These are phyloP conservation scores for Plasmodium knowlesi DNA, from an alignment of 169 alveolate genomes.

Conservation along the genomic window DNA sequence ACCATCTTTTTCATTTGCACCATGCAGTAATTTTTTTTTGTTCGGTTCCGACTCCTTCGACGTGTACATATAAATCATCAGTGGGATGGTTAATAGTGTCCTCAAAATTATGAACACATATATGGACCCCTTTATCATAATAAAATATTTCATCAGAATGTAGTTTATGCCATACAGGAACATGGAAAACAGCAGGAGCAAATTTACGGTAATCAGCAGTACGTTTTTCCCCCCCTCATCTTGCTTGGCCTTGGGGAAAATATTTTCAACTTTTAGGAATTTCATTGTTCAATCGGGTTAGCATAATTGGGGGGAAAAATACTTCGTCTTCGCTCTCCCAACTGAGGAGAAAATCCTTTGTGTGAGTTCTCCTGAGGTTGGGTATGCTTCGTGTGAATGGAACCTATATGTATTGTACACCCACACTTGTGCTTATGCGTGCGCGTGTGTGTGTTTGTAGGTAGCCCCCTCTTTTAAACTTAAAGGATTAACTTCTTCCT, in stretches of 20 bases:
- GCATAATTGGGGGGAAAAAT: background rate
- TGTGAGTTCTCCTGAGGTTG: background rate
- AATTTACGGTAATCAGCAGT: constrained; percentile 12
- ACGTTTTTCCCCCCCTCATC: background rate
- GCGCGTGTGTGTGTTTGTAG: background rate
- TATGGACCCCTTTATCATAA: constrained; percentile 55
- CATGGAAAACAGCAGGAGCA: constrained; percentile 52
- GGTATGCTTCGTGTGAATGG: background rate
- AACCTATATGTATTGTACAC: background rate
- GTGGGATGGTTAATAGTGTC: constrained; percentile 36
- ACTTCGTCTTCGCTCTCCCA: background rate
- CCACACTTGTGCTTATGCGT: background rate
- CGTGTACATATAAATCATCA: constrained; percentile 32
- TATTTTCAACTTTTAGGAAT: background rate
- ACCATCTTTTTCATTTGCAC: background rate
- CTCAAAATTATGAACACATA: constrained; percentile 50
- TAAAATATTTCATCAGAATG: constrained; percentile 63
- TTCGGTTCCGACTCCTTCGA: constrained; percentile 38
- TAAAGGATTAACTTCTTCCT: background rate
- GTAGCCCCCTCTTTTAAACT: background rate
- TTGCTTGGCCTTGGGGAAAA: background rate
- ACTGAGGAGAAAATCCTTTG: background rate
- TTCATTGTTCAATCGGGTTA: constrained; percentile 13
- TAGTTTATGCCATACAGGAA: constrained; percentile 66
- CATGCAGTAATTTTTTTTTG: constrained; percentile 44